Conservation (phyloP, 2,329 filamentous ascomycete genomes). For the Chaetothyriales sp. region DNA sequence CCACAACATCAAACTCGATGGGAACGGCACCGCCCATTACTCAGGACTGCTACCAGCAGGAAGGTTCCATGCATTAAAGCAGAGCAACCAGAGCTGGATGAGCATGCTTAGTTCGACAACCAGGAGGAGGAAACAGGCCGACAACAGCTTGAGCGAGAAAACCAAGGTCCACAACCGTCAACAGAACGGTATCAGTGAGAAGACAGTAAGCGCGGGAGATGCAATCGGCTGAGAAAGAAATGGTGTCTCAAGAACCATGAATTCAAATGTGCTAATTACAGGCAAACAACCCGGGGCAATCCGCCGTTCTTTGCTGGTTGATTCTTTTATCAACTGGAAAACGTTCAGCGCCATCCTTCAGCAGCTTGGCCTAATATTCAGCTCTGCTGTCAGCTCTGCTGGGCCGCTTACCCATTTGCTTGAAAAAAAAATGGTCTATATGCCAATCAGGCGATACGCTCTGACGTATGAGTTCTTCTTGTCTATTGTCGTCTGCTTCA, state of each 20-base stretch:
- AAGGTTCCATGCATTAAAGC: not conserved
- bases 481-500: not conserved
- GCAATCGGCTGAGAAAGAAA: not conserved
- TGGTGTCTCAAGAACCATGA: not conserved
- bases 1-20: not conserved
- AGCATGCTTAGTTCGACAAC: not conserved
- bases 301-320: not conserved
- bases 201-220: not conserved
- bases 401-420: no score
- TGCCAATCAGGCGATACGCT: not conserved
- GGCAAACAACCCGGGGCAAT: not conserved
- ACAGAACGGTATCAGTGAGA: not conserved
- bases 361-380: no score
- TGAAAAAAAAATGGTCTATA: no score
- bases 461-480: not conserved
- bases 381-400: no score
- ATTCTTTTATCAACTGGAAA: not conserved
- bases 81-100: not conserved
- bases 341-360: no score
- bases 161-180: not conserved
- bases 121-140: not conserved
- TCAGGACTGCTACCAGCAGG: not conserved
- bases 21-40: not conserved
- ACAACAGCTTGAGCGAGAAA: not conserved
- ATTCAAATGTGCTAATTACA: not conserved